A percentile compares a stretch with the other conserved stretches of the same genome.
phyloP scores from a whole-genome alignment of 345 rosid genomes.

The Eucalyptus cladocalyx region DNA sequence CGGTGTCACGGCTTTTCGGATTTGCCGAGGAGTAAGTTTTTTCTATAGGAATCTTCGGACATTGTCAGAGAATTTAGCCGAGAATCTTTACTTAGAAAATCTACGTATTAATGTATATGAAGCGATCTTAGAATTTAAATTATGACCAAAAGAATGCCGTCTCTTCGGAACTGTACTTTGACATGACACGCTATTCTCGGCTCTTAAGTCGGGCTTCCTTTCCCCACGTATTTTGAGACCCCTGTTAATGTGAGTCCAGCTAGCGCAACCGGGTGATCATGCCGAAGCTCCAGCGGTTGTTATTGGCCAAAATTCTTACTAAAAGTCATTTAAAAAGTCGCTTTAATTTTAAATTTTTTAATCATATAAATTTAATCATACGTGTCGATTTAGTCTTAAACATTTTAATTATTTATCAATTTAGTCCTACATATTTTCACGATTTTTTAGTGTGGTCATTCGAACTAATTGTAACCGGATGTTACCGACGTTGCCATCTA shows the following conservation, averaged over 20 bases:
- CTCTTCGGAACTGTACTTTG: not conserved
- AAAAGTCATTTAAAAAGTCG: too few species aligned
- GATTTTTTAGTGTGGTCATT: too few species aligned
- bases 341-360: too few species aligned
- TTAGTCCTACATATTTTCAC: too few species aligned
- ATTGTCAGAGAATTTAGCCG: not conserved
- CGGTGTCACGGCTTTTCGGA: not conserved
- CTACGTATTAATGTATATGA: too few species aligned
- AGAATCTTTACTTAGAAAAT: not conserved
- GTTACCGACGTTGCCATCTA: not conserved
- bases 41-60: not conserved
- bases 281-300: not conserved
- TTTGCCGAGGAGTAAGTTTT: not conserved
- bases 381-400: too few species aligned
- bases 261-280: not conserved
- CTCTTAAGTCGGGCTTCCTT: not conserved
- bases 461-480: rapidly evolving
- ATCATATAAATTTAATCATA: too few species aligned
- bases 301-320: not conserved
- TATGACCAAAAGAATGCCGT: not conserved
- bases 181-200: not conserved
- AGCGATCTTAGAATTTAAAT: not conserved
- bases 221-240: not conserved
- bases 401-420: too few species aligned
- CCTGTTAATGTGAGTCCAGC: not conserved